phyloP scores from a whole-genome alignment of 768 basidiomycete species.

The Paxillus rubicundulus region DNA sequence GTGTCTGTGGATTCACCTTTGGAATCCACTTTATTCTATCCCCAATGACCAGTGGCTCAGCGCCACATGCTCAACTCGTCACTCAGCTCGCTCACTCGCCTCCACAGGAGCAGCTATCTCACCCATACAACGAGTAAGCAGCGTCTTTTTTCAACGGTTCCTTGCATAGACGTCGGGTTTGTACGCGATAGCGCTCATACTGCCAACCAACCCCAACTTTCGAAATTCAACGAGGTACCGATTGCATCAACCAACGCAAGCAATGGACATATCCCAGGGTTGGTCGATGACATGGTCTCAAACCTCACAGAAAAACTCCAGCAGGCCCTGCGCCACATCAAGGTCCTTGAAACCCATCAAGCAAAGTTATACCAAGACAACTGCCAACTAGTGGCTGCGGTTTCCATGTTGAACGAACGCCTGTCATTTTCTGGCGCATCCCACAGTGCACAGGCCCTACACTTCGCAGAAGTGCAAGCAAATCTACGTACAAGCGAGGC shows the following conservation, averaged over 20 bases:
- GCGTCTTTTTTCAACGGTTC: neutral
- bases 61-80: neutral
- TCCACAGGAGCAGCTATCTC: neutral
- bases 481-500: constrained; percentile 23
- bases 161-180: neutral
- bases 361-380: constrained; percentile 40
- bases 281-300: constrained; percentile 43
- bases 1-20: neutral
- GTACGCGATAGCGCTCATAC: constrained; percentile 2
- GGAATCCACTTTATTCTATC: neutral
- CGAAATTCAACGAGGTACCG: constrained; percentile 4
- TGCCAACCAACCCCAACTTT: neutral
- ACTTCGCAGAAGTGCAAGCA: constrained; percentile 25
- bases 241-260: neutral
- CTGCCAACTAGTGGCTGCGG: constrained; percentile 24
- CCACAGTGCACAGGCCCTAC: constrained; percentile 14
- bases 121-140: constrained; percentile 12
- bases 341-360: constrained; percentile 28
- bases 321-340: constrained; percentile 32
- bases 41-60: constrained; percentile 8
- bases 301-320: constrained; percentile 26
- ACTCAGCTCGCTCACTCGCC: constrained; percentile 15
- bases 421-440: constrained; percentile 19
- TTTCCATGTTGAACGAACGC: constrained; percentile 33
- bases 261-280: constrained; percentile 46